Conservation (phyloP, 805 yeast genomes). For the Monosporozyma aquatica region DNA sequence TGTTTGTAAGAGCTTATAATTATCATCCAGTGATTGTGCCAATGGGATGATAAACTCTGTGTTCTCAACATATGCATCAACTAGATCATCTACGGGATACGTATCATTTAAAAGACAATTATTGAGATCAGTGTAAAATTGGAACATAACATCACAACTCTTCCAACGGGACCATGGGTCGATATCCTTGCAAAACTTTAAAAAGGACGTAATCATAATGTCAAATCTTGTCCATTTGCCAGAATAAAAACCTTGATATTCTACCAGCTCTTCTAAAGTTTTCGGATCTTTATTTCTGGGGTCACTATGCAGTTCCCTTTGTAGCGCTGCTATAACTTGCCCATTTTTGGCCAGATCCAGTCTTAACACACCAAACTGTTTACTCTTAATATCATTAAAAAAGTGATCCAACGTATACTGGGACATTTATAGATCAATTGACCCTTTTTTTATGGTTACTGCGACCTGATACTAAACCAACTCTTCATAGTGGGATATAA, state of each 20-base stretch:
- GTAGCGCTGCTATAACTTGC: conserved; percentile 30
- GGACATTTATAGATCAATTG: not conserved
- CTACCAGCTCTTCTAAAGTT: conserved; percentile 14
- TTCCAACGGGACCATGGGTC: conserved; percentile 43
- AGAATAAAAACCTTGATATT: conserved; percentile 11
- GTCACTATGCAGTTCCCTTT: conserved; percentile 15
- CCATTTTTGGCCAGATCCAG: conserved; percentile 28
- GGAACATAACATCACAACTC: conserved; percentile 41
- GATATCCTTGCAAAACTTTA: conserved; percentile 40
- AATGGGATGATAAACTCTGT: conserved; percentile 32
- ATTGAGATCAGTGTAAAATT: conserved; percentile 37
- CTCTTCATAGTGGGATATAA: no score
- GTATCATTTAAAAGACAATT: conserved; percentile 36
- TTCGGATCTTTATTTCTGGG: conserved; percentile 7
- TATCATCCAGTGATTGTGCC: conserved; percentile 18
- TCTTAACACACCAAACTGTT: conserved; percentile 18
- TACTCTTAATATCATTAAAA: conserved; percentile 14
- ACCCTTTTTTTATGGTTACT: no score
- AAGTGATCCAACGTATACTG: conserved; percentile 12
- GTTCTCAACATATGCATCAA: conserved; percentile 17
- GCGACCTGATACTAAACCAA: no score
- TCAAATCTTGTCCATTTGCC: conserved; percentile 32
- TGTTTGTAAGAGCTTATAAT: conserved; percentile 12
- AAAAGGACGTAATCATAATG: conserved; percentile 39
- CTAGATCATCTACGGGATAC: conserved; percentile 29